Evolutionary conservation across 805 yeast species (phyloP).

Genomic region (Candida boleticola): DNA sequence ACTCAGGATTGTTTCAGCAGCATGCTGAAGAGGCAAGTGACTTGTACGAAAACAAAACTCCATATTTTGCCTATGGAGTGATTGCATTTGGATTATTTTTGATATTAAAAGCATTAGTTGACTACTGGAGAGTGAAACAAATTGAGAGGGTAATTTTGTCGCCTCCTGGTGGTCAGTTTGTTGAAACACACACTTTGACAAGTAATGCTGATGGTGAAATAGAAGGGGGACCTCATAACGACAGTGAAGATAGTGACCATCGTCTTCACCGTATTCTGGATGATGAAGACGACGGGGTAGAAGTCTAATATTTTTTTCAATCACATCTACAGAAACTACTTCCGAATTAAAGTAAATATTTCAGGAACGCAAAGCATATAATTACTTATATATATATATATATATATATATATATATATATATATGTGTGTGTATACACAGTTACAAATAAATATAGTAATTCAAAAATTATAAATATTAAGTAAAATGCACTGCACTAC

Average conservation of each 20-base stretch:
- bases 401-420: too few species aligned
- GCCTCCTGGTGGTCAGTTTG: conserved; percentile 29
- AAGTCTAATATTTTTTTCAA: too few species aligned
- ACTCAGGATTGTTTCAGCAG: conserved; percentile 23
- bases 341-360: too few species aligned
- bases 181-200: not conserved
- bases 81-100: conserved; percentile 69
- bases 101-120: conserved; percentile 63
- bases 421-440: too few species aligned
- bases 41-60: conserved; percentile 26
- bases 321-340: too few species aligned
- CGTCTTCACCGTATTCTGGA: not conserved
- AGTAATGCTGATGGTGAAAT: conserved; percentile 5
- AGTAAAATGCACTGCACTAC: too few species aligned
- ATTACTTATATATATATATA: too few species aligned
- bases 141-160: conserved; percentile 64
- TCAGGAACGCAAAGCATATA: too few species aligned
- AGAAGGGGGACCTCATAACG: not conserved
- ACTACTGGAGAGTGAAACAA: conserved; percentile 71
- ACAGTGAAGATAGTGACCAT: conserved; percentile 2
- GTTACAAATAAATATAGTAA: too few species aligned
- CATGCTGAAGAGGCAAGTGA: conserved; percentile 8
- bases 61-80: conserved; percentile 59
- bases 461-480: too few species aligned
- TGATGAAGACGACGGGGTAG: not conserved